Conservation (phyloP, 106 monocot genomes). For the Dendrobium officinale region DNA sequence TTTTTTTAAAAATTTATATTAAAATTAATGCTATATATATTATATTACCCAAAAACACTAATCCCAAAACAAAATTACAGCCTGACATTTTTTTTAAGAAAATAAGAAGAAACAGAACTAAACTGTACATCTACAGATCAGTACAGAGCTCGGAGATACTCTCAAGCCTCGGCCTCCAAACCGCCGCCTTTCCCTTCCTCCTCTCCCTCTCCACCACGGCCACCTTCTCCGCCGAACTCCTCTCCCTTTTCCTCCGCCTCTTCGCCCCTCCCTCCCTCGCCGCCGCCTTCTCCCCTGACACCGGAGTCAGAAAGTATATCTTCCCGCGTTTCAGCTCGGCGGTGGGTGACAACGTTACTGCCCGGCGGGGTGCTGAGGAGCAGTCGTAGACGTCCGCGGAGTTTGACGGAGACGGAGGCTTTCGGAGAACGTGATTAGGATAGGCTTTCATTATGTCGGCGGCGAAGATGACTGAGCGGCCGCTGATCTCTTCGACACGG, state of each 20-base stretch:
- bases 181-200: conserved; percentile 55
- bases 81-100: background rate
- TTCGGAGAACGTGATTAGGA: conserved; percentile 83
- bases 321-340: conserved; percentile 81
- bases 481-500: conserved; percentile 77
- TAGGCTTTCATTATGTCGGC: conserved; percentile 61
- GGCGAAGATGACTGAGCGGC: conserved; percentile 44
- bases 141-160: conserved; percentile 60
- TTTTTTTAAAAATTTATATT: too few species aligned
- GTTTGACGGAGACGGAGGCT: conserved; percentile 36
- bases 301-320: conserved; percentile 85
- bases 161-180: conserved; percentile 85
- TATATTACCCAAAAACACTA: too few species aligned
- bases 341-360: conserved; percentile 45
- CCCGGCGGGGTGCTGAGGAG: background rate
- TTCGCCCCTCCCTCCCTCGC: background rate
- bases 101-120: background rate
- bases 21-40: too few species aligned
- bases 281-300: conserved; percentile 5
- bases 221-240: conserved; percentile 35
- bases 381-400: conserved; percentile 19
- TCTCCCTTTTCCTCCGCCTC: conserved; percentile 14
- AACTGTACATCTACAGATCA: background rate
- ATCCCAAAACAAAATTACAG: too few species aligned
- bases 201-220: conserved; percentile 34